Evolutionary conservation across 495 filamentous ascomycete species (phyloP), one percentile per base, ranked within the genome.

Genomic region (Penicillium riverlandense): DNA sequence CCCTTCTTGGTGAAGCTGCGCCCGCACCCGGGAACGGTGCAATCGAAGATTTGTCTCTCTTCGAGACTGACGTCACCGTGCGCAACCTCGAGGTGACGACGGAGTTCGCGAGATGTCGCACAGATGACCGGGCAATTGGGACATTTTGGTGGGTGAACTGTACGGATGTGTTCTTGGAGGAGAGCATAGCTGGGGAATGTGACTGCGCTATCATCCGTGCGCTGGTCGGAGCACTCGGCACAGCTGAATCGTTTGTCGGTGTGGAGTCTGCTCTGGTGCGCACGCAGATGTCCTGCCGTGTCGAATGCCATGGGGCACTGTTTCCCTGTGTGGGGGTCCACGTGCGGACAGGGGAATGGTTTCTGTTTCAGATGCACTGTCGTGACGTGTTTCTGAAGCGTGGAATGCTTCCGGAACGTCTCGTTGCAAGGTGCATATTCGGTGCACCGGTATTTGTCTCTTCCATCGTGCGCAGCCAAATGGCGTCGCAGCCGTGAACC

Each of bases 341-440:
- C 54, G 44, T 77, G 57, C 8, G 63, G 61, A 61, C 90, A 96
- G 2, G 72, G 66, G 48, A 79, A 94, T 1, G 87, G 78, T 14
- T 82, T 72, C 45, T 77, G 59, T 6, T 81, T 70, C 15, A 91
- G 69, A 58, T 98, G 92, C 2, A 74, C 77, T 0, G 74, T 70
- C 14, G 78, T 74, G 39, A 96, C 80, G 62, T 98, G 92, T 12
- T 84, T 79, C 52, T 88, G 80, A 9, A 98, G 76, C 2, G 89
- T 95, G 41, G 84, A 78, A 54, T 90, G 85, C 60, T 96, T 97
- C 35, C 92, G 77, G 63, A 97, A 98, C 11, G 76, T 78, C 60
- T 84, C 76, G 30, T 77, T 70, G 58, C 92, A 98, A 1, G 78
- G 83, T 7, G 82, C 78, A 47, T 82, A 83, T 15, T 79, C 84